Conservation (phyloP, 2,329 filamentous ascomycete genomes). For the Calonectria multiphialidica region DNA sequence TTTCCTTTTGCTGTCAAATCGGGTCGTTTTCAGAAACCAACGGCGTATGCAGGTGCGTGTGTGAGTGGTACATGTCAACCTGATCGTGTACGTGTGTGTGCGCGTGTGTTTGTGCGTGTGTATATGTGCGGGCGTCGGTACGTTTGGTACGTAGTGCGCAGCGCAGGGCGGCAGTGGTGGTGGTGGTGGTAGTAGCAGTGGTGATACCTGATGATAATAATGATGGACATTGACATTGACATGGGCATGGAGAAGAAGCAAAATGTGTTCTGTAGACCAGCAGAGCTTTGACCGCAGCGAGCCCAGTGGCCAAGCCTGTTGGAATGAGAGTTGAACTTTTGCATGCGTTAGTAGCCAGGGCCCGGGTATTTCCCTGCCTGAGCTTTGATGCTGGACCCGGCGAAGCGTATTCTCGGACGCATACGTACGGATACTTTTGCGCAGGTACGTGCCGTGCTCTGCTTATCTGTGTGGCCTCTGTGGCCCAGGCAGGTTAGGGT, state of each 20-base stretch:
- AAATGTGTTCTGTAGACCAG: neutral
- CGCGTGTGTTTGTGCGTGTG: too few relatives aligned
- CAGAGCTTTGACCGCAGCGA: neutral
- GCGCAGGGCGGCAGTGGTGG: neutral
- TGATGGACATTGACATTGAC: neutral
- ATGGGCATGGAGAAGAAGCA: neutral
- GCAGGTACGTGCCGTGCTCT: neutral
- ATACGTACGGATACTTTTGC: neutral
- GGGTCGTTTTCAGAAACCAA: slow-evolving; percentile 8
- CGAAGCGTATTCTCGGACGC: neutral
- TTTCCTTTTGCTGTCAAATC: neutral
- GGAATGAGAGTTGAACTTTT: neutral
- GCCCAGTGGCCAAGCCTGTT: neutral
- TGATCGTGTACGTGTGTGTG: neutral
- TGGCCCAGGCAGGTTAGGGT: neutral
- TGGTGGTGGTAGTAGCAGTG: neutral
- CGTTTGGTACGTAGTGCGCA: neutral
- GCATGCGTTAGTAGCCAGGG: neutral
- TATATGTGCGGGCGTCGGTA: too few relatives aligned
- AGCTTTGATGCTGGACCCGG: neutral
- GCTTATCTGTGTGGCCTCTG: too few relatives aligned
- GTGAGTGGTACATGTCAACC: neutral
- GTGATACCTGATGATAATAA: too few relatives aligned
- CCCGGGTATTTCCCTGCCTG: neutral
- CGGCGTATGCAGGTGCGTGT: neutral